These are phyloP conservation scores for Odonthalia washingtoniensis DNA, from an alignment of 31 red algal species.

Conservation along the genomic window DNA sequence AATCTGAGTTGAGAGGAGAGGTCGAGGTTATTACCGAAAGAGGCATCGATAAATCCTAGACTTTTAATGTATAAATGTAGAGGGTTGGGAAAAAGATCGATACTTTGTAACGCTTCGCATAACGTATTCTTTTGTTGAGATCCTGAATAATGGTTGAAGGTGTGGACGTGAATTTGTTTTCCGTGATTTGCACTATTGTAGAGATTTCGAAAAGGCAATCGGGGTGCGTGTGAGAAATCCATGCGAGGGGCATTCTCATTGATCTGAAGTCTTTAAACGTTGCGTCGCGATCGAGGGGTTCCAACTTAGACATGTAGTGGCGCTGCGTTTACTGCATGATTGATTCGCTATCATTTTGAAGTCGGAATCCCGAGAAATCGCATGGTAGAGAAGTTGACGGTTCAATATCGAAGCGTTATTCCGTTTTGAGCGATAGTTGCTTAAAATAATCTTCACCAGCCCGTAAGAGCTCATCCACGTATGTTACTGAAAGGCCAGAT, in stretches of 20 bases:
- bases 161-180: too few species aligned
- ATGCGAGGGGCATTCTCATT: slow-evolving; percentile 9
- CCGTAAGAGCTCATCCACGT: too few species aligned
- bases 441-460: too few species aligned
- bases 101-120: background rate
- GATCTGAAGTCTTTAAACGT: background rate
- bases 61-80: background rate
- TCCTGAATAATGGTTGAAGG: too few species aligned
- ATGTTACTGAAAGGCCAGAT: too few species aligned
- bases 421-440: background rate
- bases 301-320: too few species aligned
- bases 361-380: too few species aligned
- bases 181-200: slow-evolving; percentile 4
- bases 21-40: slow-evolving; percentile 43
- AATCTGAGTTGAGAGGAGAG: slow-evolving; percentile 38
- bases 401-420: slow-evolving; percentile 31
- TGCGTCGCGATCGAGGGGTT: background rate
- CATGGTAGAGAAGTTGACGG: too few species aligned
- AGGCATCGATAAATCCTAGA: slow-evolving; percentile 41
- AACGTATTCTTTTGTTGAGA: background rate
- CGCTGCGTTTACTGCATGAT: background rate
- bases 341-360: background rate
- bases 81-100: background rate
- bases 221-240: background rate
- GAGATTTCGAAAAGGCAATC: slow-evolving; percentile 8